Conservation (phyloP, 331 rosid species). For the Pyracantha coccinea region DNA sequence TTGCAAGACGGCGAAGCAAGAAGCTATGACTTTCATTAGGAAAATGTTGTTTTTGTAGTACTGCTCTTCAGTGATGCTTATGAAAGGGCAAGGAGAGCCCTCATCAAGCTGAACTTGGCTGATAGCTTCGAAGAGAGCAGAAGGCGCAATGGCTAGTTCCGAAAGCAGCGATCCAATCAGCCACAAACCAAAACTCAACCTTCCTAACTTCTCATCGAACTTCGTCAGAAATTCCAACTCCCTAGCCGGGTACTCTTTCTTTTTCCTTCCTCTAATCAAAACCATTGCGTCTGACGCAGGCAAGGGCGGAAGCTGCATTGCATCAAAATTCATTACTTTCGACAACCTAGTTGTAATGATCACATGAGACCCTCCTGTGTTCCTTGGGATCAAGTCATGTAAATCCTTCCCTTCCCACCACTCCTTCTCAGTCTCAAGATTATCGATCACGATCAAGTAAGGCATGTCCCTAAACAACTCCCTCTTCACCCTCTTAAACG, state of each 20-base stretch:
- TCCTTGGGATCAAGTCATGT: constrained; percentile 70
- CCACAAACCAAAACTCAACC: constrained; percentile 68
- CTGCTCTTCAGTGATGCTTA: constrained; percentile 56
- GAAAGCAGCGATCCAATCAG: constrained; percentile 63
- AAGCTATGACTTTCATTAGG: constrained; percentile 57
- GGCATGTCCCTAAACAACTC: constrained; percentile 78
- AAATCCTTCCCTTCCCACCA: constrained; percentile 87
- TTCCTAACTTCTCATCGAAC: constrained; percentile 57
- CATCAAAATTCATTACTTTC: constrained; percentile 54
- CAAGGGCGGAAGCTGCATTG: constrained; percentile 57
- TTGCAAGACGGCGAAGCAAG: constrained; percentile 44
- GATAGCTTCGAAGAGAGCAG: constrained; percentile 57
- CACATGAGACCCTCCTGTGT: constrained; percentile 74
- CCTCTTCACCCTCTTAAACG: constrained; percentile 78
- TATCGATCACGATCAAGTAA: constrained; percentile 69
- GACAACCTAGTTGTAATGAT: constrained; percentile 61
- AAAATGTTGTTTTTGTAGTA: constrained; percentile 62
- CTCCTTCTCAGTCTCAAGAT: constrained; percentile 76
- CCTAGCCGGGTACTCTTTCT: constrained; percentile 46
- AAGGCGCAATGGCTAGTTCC: constrained; percentile 57
- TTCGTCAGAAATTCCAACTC: constrained; percentile 49
- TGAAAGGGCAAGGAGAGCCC: constrained; percentile 32
- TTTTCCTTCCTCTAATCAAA: constrained; percentile 70
- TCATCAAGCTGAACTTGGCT: constrained; percentile 45
- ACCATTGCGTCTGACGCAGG: constrained; percentile 60